Evolutionary conservation across 2,329 filamentous ascomycete species (phyloP).

Genomic region (Hyphodiscus sp.): DNA sequence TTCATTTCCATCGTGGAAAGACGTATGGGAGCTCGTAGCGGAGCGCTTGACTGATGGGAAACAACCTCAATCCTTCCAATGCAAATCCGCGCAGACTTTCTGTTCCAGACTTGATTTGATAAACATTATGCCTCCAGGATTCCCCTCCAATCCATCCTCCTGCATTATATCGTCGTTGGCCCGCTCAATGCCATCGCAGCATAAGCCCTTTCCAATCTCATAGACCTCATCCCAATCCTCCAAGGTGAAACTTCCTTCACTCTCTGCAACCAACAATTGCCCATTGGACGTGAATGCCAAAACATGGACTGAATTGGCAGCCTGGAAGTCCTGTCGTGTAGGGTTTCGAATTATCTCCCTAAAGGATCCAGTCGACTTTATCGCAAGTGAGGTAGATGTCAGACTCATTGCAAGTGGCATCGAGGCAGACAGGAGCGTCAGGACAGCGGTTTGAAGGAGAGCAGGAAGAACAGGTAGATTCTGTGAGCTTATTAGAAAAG

Average conservation of each 20-base stretch:
- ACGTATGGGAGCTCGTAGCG: background rate
- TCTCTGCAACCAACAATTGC: slow-evolving; percentile 71
- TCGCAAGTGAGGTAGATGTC: slow-evolving; percentile 57
- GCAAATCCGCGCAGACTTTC: slow-evolving; percentile 46
- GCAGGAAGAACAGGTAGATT: slow-evolving; percentile 75
- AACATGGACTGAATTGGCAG: slow-evolving; percentile 70
- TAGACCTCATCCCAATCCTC: slow-evolving; percentile 69
- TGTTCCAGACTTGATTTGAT: slow-evolving; percentile 55
- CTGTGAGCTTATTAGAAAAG: slow-evolving; percentile 35
- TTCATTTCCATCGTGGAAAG: background rate
- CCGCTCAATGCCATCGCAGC: slow-evolving; percentile 40
- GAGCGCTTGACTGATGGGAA: slow-evolving; percentile 10
- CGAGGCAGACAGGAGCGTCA: slow-evolving; percentile 75
- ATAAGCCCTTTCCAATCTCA: slow-evolving; percentile 57
- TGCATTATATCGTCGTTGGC: slow-evolving; percentile 21
- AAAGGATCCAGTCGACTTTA: slow-evolving; percentile 38
- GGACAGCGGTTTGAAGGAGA: slow-evolving; percentile 70
- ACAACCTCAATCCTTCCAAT: slow-evolving; percentile 43
- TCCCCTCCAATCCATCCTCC: slow-evolving; percentile 36
- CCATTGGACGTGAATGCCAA: slow-evolving; percentile 72
- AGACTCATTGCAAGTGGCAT: slow-evolving; percentile 72
- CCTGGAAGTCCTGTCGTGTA: slow-evolving; percentile 52
- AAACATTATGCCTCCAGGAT: slow-evolving; percentile 45
- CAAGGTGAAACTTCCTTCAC: slow-evolving; percentile 70
- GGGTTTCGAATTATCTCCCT: slow-evolving; percentile 51